phyloP scores from a whole-genome alignment of 352 stramenopile genomes.

The Stramenopiles sp. region DNA sequence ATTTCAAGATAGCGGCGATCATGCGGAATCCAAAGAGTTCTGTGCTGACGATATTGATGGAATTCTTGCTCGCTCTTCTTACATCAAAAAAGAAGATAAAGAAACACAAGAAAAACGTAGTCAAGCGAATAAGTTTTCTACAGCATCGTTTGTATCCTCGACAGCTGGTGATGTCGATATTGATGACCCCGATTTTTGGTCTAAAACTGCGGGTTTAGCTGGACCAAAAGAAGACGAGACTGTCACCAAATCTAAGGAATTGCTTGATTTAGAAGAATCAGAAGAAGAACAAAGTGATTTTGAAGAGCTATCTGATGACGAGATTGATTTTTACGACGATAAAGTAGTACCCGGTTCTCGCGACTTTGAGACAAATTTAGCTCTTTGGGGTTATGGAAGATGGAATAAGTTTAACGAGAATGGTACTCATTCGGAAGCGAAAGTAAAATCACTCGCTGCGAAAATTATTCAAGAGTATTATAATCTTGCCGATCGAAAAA shows the following conservation, averaged over 20 bases:
- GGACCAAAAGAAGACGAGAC: conserved; percentile 25
- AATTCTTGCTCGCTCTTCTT: conserved; percentile 42
- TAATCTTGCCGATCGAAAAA: too few species aligned
- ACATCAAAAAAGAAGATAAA: conserved; percentile 9
- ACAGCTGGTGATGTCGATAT: conserved; percentile 45
- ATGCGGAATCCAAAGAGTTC: conserved; percentile 69
- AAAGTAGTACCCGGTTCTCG: too few species aligned
- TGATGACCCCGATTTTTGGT: conserved; percentile 69
- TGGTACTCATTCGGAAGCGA: too few species aligned
- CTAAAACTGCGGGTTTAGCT: conserved; percentile 49
- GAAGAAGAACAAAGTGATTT: too few species aligned
- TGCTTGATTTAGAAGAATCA: too few species aligned
- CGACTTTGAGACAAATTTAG: too few species aligned
- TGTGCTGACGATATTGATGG: conserved; percentile 87
- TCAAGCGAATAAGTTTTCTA: conserved; percentile 33
- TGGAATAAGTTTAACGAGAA: too few species aligned
- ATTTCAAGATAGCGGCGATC: conserved; percentile 54
- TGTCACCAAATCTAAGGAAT: conserved; percentile 21
- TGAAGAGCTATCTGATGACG: too few species aligned
- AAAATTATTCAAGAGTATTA: too few species aligned
- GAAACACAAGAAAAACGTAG: not conserved
- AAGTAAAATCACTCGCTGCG: too few species aligned
- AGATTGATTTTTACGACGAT: too few species aligned
- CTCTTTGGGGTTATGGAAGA: too few species aligned
- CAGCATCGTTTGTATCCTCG: conserved; percentile 48